These are phyloP conservation scores for Ramaria sp. DNA, from an alignment of 768 basidiomycete species.

Conservation along the genomic window DNA sequence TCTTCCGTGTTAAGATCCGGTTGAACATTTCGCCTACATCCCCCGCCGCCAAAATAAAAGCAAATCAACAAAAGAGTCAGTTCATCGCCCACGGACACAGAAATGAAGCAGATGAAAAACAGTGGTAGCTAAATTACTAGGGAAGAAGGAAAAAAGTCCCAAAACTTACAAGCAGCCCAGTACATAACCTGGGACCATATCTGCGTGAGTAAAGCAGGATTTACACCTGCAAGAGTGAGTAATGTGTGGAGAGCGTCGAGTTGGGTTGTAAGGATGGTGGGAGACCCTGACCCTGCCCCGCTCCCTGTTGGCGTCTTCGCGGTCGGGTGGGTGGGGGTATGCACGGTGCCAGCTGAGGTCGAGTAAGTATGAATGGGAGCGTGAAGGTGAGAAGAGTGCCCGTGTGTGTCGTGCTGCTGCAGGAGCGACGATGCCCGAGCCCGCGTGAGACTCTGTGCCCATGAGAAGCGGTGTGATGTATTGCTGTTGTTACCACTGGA, in stretches of 20 bases:
- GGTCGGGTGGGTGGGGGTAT: too few species aligned
- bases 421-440: conserved; percentile 33
- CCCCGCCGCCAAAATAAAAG: neutral
- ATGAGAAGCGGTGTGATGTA: conserved; percentile 44
- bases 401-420: too few species aligned
- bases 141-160: neutral
- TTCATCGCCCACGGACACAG: too few species aligned
- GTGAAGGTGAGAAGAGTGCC: too few species aligned
- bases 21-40: conserved; percentile 74
- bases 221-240: conserved; percentile 77
- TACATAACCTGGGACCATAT: conserved; percentile 98
- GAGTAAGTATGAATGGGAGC: too few species aligned
- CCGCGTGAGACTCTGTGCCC: conserved; percentile 52
- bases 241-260: conserved; percentile 79
- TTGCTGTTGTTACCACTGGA: too few species aligned
- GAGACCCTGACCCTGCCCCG: too few species aligned
- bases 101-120: too few species aligned
- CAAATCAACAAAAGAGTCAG: neutral
- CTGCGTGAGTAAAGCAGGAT: conserved; percentile 80
- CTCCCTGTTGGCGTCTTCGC: too few species aligned
- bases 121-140: neutral
- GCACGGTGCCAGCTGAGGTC: too few species aligned
- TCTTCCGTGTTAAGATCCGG: conserved; percentile 80
- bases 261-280: too few species aligned
- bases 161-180: conserved; percentile 81